These are phyloP conservation scores for Boletus smithii DNA, from an alignment of 1,284 basidiomycete species.

Conservation along the genomic window DNA sequence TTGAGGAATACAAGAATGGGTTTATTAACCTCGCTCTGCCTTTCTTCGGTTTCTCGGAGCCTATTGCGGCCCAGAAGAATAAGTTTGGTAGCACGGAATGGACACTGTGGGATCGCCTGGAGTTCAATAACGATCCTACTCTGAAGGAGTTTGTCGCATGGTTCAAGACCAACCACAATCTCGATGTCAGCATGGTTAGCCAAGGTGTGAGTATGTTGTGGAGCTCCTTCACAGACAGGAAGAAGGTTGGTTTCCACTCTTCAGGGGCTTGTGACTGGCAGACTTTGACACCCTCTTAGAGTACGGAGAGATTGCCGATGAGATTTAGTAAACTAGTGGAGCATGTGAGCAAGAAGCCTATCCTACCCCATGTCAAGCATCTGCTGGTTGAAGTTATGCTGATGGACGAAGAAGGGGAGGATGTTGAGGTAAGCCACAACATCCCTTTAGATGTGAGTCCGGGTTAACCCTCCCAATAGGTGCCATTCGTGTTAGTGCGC, in stretches of 20 bases:
- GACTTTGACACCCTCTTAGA: constrained; percentile 43
- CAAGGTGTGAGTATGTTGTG: constrained; percentile 98
- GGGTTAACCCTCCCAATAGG: constrained; percentile 36
- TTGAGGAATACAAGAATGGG: constrained; percentile 97
- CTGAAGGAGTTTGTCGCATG: constrained; percentile 82
- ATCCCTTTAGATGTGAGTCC: not conserved
- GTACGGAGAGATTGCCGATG: constrained; percentile 84
- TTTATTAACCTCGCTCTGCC: constrained; percentile 98
- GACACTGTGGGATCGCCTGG: constrained; percentile 99
- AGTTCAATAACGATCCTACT: constrained; percentile 87
- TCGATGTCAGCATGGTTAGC: constrained; percentile 94
- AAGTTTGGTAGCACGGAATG: constrained; percentile 89
- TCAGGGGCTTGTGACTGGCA: not conserved
- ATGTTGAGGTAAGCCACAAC: constrained; percentile 65
- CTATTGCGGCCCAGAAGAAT: constrained; percentile 87
- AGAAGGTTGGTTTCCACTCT: constrained; percentile 59
- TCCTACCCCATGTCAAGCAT: constrained; percentile 77
- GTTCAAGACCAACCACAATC: constrained; percentile 83
- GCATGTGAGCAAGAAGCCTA: constrained; percentile 89
- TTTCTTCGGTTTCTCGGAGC: constrained; percentile 99
- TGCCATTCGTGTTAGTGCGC: constrained; percentile 67
- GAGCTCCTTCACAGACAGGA: constrained; percentile 88
- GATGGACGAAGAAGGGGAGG: constrained; percentile 85
- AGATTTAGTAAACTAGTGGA: constrained; percentile 91
- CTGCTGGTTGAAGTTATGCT: constrained; percentile 95